Percentiles rank a stretch among this genome's conserved stretches.
phyloP scores from a whole-genome alignment of 352 stramenopile species.

The Pythium phragmiticola region DNA sequence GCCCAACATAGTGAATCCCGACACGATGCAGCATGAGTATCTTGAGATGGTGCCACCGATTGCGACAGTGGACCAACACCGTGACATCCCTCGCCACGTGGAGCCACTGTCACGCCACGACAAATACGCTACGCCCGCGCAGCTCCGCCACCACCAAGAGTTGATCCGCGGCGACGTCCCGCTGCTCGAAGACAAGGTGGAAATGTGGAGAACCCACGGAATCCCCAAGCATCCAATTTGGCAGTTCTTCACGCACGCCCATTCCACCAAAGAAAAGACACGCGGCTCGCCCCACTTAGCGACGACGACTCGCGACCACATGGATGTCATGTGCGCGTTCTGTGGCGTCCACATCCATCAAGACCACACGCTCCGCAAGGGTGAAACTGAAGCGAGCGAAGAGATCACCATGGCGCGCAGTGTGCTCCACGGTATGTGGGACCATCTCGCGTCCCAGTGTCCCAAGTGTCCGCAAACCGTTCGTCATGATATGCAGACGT shows the following conservation, averaged over 20 bases:
- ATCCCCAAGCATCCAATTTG: constrained; percentile 17
- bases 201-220: constrained; percentile 5
- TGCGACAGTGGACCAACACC: constrained; percentile 11
- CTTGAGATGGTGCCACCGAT: constrained; percentile 16
- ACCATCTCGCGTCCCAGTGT: constrained; percentile 17
- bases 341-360: constrained; percentile 15
- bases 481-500: constrained; percentile 22
- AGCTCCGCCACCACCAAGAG: constrained; percentile 12
- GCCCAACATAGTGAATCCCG: neutral
- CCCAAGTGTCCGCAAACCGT: constrained; percentile 5
- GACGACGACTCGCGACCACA: neutral
- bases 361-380: constrained; percentile 9
- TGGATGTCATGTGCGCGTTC: constrained; percentile 18
- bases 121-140: neutral
- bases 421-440: constrained; percentile 21
- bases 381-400: constrained; percentile 6
- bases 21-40: constrained; percentile 10
- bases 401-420: constrained; percentile 10
- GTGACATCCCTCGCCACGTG: constrained; percentile 2
- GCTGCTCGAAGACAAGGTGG: constrained; percentile 15
- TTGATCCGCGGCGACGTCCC: constrained; percentile 8
- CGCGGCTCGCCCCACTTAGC: constrained; percentile 7
- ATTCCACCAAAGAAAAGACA: constrained; percentile 2
- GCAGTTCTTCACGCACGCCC: constrained; percentile 19
- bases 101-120: neutral